Evolutionary conservation across 495 filamentous ascomycete genomes (phyloP).

Genomic region (Friedmanniomyces simplex): DNA sequence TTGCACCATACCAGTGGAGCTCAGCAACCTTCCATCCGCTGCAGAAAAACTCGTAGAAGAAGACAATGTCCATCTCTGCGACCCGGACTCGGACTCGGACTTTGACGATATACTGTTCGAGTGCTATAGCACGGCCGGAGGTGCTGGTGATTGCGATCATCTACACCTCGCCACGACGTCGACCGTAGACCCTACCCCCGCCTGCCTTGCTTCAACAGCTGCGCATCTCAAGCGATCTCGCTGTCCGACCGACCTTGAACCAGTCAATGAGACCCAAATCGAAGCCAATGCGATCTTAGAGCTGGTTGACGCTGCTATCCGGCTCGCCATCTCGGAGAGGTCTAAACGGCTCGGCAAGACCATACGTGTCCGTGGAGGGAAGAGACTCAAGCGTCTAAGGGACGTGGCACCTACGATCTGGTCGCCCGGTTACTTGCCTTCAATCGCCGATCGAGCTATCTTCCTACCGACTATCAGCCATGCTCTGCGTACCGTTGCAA

Average conservation of each 20-base stretch:
- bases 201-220: too few species aligned
- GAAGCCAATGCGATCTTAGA: background rate
- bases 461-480: slow-evolving; percentile 26
- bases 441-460: slow-evolving; percentile 20
- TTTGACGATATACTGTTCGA: too few species aligned
- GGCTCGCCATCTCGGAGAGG: slow-evolving; percentile 20
- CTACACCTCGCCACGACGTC: too few species aligned
- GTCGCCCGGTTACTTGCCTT: slow-evolving; percentile 23
- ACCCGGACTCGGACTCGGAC: too few species aligned
- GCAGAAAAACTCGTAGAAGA: too few species aligned
- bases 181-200: too few species aligned
- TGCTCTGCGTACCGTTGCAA: slow-evolving; percentile 12
- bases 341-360: slow-evolving; percentile 2
- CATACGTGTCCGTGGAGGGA: slow-evolving; percentile 16
- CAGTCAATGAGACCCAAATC: background rate
- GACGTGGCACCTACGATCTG: slow-evolving; percentile 25
- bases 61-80: too few species aligned
- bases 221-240: too few species aligned
- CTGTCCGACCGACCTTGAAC: background rate
- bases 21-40: too few species aligned
- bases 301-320: slow-evolving; percentile 22
- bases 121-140: too few species aligned
- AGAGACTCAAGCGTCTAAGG: slow-evolving; percentile 13
- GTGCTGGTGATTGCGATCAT: too few species aligned
- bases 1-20: too few species aligned